Evolutionary conservation across 2,329 filamentous ascomycete genomes (phyloP).

Genomic region (Fusarium zealandicum): DNA sequence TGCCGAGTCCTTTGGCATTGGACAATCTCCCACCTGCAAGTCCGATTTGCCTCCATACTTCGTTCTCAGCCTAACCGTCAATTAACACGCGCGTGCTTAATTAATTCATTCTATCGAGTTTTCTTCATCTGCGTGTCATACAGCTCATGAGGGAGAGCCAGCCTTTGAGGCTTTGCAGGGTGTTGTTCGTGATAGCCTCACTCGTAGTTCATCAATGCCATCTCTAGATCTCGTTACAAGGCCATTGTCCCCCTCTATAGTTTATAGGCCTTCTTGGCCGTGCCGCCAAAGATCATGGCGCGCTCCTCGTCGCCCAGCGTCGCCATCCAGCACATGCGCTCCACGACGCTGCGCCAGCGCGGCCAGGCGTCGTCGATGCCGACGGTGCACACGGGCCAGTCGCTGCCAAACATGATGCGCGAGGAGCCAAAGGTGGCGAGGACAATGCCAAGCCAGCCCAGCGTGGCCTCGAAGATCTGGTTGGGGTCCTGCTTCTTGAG

Average conservation of each 20-base stretch:
- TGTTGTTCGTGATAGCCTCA: too few relatives aligned
- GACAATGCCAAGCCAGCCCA: conserved; percentile 75
- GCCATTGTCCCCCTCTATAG: conserved; percentile 51
- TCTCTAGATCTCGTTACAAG: too few relatives aligned
- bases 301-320: conserved; percentile 67
- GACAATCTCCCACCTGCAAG: too few relatives aligned
- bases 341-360: conserved; percentile 77
- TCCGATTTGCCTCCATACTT: too few relatives aligned
- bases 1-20: too few relatives aligned
- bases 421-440: conserved; percentile 74
- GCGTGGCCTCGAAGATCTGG: conserved; percentile 68
- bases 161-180: background rate
- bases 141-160: background rate
- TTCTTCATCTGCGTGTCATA: conserved; percentile 6
- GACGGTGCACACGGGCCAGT: conserved; percentile 91
- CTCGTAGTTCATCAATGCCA: too few relatives aligned
- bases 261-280: conserved; percentile 74
- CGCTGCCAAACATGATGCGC: conserved; percentile 87
- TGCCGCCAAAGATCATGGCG: conserved; percentile 74
- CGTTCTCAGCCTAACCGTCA: too few relatives aligned
- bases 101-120: conserved; percentile 12
- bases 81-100: too few relatives aligned
- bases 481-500: conserved; percentile 58
- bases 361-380: conserved; percentile 69
- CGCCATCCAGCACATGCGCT: conserved; percentile 69